phyloP scores from a whole-genome alignment of 768 basidiomycete genomes.

The Termitomyces sp. region DNA sequence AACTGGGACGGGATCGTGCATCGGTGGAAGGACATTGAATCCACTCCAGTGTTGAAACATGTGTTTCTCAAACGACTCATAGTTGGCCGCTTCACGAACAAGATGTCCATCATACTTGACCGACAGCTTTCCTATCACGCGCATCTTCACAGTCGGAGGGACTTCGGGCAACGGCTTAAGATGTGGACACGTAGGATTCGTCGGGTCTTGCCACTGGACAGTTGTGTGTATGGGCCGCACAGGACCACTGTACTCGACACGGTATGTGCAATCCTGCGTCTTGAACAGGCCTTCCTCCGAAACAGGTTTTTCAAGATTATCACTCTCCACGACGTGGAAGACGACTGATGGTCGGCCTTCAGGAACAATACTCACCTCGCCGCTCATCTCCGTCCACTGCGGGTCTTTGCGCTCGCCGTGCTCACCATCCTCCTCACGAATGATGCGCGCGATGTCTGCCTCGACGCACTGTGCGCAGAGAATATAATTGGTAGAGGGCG shows the following conservation, averaged over 20 bases:
- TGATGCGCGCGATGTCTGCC: slow-evolving; percentile 18
- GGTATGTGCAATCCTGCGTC: not conserved
- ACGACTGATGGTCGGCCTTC: slow-evolving; percentile 1
- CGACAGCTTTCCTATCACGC: slow-evolving; percentile 40
- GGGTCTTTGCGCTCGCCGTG: slow-evolving; percentile 12
- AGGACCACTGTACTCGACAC: slow-evolving; percentile 7
- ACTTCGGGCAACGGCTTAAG: slow-evolving; percentile 10
- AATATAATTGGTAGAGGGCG: not conserved
- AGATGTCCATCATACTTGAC: slow-evolving; percentile 30
- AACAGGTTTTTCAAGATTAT: not conserved
- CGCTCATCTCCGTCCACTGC: slow-evolving; percentile 13
- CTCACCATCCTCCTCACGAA: slow-evolving; percentile 22
- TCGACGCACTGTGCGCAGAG: slow-evolving; percentile 35
- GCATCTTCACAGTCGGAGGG: slow-evolving; percentile 32
- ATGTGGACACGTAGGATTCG: slow-evolving; percentile 27
- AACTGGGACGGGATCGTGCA: slow-evolving; percentile 39
- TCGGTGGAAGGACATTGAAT: slow-evolving; percentile 34
- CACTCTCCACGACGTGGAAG: not conserved
- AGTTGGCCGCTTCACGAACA: slow-evolving; percentile 33
- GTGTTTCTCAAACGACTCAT: slow-evolving; percentile 37
- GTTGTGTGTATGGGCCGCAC: slow-evolving; percentile 16
- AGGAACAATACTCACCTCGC: not conserved
- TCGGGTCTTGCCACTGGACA: slow-evolving; percentile 25
- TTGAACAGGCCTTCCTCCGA: not conserved
- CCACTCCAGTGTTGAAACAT: slow-evolving; percentile 47